phyloP scores from a whole-genome alignment of 208 protist species.

The Leishmania mexicana region DNA sequence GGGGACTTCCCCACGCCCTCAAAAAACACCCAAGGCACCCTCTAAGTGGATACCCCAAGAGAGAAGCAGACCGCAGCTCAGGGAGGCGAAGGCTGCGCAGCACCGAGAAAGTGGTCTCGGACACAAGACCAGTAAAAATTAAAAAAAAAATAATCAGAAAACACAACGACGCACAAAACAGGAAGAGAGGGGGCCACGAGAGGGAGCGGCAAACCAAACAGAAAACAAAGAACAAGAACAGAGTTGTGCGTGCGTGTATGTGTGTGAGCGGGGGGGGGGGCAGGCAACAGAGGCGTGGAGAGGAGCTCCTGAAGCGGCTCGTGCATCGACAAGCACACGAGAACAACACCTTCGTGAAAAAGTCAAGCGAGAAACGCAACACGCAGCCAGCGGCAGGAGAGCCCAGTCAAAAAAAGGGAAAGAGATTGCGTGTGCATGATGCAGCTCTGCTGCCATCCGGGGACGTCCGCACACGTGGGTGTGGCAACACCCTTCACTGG shows the following conservation, averaged over 20 bases:
- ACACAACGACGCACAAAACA: not conserved
- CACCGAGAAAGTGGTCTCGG: not conserved
- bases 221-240: no score
- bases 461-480: not conserved
- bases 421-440: not conserved
- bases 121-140: no score
- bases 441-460: not conserved
- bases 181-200: no score
- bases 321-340: not conserved
- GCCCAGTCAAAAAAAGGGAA: not conserved
- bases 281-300: not conserved
- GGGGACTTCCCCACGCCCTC: no score
- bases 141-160: not conserved
- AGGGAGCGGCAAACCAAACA: no score
- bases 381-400: not conserved
- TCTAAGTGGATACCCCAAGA: no score
- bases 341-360: not conserved
- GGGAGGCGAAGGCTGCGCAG: not conserved
- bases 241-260: no score
- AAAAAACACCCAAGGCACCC: no score
- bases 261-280: no score
- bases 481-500: not conserved
- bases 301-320: not conserved
- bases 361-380: not conserved
- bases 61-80: not conserved